Conservation (phyloP, 805 yeast species). For the Lipomyces starkeyi region DNA sequence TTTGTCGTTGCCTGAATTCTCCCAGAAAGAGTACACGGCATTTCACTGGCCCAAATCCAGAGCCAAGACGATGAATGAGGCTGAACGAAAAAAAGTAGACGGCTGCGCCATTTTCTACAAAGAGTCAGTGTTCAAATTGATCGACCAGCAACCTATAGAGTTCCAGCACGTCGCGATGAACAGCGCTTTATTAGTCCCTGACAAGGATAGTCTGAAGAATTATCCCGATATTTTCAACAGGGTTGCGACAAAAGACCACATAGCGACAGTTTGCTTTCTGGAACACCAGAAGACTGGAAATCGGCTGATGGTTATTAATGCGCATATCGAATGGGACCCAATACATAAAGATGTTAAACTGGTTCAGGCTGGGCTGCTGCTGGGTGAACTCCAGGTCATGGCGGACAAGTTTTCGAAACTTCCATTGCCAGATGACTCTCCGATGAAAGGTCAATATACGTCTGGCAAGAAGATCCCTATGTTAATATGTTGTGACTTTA, state of each 20-base stretch:
- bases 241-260: constrained; percentile 93
- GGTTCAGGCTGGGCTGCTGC: constrained; percentile 87
- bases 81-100: constrained; percentile 89
- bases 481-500: constrained; percentile 93
- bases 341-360: constrained; percentile 94
- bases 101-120: constrained; percentile 97
- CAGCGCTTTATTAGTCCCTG: constrained; percentile 18
- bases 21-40: constrained; percentile 77
- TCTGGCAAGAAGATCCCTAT: constrained; percentile 67
- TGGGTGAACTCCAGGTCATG: constrained; percentile 81
- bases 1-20: constrained; percentile 74
- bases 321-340: constrained; percentile 99
- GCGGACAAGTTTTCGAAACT: constrained; percentile 54
- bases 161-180: constrained; percentile 59
- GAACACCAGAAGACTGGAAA: constrained; percentile 77
- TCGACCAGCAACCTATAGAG: constrained; percentile 77
- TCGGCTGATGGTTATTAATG: constrained; percentile 75
- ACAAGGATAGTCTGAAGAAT: constrained; percentile 77
- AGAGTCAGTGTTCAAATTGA: constrained; percentile 66
- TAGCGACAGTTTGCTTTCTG: constrained; percentile 78
- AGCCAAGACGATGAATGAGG: constrained; percentile 72
- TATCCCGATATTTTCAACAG: constrained; percentile 95
- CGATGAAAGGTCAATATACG: constrained; percentile 47
- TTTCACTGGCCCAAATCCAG: constrained; percentile 86
- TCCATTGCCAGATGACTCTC: constrained; percentile 32